A percentile compares a stretch with the other conserved stretches of the same genome.
These are phyloP conservation scores for Microdochium bolleyi DNA, from an alignment of 2,329 filamentous ascomycete genomes.

Conservation along the genomic window DNA sequence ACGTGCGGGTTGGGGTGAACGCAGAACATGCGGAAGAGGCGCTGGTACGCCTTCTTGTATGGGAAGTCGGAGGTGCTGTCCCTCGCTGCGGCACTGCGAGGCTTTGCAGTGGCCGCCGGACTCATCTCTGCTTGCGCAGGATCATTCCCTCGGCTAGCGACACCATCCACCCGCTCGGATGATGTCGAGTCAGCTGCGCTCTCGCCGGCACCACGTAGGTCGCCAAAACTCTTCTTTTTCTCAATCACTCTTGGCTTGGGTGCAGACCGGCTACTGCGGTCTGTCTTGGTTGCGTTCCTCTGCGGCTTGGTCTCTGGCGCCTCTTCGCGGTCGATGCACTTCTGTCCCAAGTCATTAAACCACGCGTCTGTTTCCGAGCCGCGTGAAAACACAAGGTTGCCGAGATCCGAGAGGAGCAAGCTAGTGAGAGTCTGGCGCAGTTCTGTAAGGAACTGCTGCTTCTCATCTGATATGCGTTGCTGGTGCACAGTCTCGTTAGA, in stretches of 20 bases:
- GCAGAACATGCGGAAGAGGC: constrained; percentile 77
- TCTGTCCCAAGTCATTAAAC: constrained; percentile 63
- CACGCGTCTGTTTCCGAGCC: constrained; percentile 91
- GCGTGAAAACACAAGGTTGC: constrained; percentile 74
- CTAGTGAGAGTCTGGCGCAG: constrained; percentile 75
- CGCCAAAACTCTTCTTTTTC: constrained; percentile 62
- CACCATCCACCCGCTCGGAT: constrained; percentile 27
- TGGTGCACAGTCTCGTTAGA: constrained; percentile 60
- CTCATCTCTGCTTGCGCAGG: constrained; percentile 24
- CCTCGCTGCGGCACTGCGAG: constrained; percentile 15
- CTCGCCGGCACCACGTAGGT: constrained; percentile 46
- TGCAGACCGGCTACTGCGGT: constrained; percentile 10
- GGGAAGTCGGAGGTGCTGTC: constrained; percentile 54
- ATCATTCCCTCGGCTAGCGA: constrained; percentile 30
- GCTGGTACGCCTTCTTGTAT: constrained; percentile 71
- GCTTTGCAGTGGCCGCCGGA: background rate
- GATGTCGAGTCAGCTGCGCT: constrained; percentile 20
- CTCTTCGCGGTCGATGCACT: constrained; percentile 56
- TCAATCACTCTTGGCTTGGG: constrained; percentile 45
- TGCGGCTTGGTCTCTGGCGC: constrained; percentile 37
- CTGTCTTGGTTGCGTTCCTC: constrained; percentile 32
- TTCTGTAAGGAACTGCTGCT: constrained; percentile 68
- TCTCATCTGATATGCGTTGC: constrained; percentile 57
- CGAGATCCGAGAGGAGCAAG: constrained; percentile 81
- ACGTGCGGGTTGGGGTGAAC: constrained; percentile 81